phyloP scores from a whole-genome alignment of 768 basidiomycete genomes.

The Panellus pusillus region DNA sequence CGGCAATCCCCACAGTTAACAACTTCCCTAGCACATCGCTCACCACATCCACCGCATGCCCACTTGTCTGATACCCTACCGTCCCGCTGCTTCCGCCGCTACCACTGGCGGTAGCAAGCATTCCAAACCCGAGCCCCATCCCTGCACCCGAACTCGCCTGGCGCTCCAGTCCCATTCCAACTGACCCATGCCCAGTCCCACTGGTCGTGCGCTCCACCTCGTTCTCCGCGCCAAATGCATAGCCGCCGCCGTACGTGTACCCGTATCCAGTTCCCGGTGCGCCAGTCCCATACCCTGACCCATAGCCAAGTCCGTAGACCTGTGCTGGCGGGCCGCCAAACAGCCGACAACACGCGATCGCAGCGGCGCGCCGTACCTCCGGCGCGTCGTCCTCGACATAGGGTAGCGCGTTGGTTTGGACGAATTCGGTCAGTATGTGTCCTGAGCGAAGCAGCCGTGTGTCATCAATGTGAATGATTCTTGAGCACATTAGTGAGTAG shows the following conservation, averaged over 20 bases:
- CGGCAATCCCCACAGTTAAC: constrained; percentile 91
- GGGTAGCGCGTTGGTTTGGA: constrained; percentile 85
- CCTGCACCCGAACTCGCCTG: neutral
- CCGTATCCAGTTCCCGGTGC: neutral
- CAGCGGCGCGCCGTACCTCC: constrained; percentile 88
- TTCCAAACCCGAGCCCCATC: neutral
- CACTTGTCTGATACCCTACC: constrained; percentile 92
- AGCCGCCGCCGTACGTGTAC: neutral
- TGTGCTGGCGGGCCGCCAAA: constrained; percentile 63
- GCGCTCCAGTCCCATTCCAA: neutral
- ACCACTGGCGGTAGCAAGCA: neutral
- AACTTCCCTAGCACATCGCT: constrained; percentile 96
- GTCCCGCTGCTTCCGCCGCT: neutral
- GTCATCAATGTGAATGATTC: neutral
- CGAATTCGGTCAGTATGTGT: constrained; percentile 93
- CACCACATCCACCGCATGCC: constrained; percentile 93
- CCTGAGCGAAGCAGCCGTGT: constrained; percentile 41
- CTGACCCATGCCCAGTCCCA: neutral
- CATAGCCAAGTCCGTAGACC: neutral
- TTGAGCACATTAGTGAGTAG: no score
- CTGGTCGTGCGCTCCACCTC: neutral
- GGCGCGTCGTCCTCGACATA: constrained; percentile 92
- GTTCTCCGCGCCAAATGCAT: neutral
- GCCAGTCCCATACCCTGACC: neutral
- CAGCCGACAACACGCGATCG: constrained; percentile 85